Evolutionary conservation across 768 basidiomycete species (phyloP).

Genomic region (Coprinopsis strossmayeri): DNA sequence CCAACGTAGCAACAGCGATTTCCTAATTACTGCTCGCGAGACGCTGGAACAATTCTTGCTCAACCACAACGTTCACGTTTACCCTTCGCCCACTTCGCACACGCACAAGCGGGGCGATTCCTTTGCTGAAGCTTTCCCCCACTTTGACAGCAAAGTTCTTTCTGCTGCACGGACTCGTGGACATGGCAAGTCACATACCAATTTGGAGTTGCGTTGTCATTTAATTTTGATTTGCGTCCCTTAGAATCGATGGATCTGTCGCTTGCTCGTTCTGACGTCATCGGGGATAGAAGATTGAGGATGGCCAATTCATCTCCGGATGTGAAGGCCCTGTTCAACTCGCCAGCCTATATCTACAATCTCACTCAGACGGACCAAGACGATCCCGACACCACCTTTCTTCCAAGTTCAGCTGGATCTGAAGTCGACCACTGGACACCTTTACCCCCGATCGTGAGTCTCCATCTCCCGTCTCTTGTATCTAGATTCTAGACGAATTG

Average conservation of each 20-base stretch:
- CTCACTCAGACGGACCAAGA: conserved; percentile 47
- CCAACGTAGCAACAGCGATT: conserved; percentile 92
- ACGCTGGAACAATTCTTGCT: conserved; percentile 89
- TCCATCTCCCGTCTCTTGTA: conserved; percentile 11
- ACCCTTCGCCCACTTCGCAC: conserved; percentile 72
- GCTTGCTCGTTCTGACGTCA: conserved; percentile 56
- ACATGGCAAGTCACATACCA: conserved; percentile 32
- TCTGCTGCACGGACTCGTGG: conserved; percentile 71
- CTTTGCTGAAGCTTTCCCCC: conserved; percentile 92
- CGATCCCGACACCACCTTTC: conserved; percentile 54
- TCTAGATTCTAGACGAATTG: conserved; percentile 11
- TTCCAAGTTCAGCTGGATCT: conserved; percentile 30
- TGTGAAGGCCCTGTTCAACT: conserved; percentile 92
- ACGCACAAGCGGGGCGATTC: conserved; percentile 86
- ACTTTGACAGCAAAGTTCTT: conserved; percentile 92
- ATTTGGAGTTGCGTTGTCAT: background rate
- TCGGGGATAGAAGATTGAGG: conserved; percentile 68
- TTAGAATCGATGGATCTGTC: conserved; percentile 70
- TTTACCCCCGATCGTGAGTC: conserved; percentile 64
- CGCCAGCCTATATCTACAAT: conserved; percentile 77
- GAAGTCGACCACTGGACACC: conserved; percentile 73
- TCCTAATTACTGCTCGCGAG: conserved; percentile 83
- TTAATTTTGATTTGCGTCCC: conserved; percentile 5
- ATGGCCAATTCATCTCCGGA: conserved; percentile 89
- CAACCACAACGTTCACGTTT: conserved; percentile 76